Percentiles rank a stretch among this genome's conserved stretches.
Conservation (phyloP, 73 alveolate species). For the Chromera velia region DNA sequence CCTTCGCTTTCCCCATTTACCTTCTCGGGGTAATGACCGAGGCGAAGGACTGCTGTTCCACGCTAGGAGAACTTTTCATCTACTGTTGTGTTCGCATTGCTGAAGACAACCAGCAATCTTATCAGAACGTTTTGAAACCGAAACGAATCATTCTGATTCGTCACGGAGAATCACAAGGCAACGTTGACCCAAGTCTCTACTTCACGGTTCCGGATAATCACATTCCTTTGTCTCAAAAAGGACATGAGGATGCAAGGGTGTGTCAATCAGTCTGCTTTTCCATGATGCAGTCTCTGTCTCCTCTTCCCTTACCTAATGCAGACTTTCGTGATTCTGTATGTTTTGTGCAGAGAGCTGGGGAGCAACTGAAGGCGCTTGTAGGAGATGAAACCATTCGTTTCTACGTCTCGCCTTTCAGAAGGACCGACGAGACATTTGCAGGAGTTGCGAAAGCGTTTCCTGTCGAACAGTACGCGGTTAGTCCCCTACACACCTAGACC, state of each 20-base stretch:
- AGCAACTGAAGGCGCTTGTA: neutral
- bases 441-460: neutral
- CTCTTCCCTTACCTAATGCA: neutral
- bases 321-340: neutral
- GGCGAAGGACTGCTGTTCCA: too few species aligned
- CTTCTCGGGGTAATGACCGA: too few species aligned
- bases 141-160: neutral
- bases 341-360: neutral
- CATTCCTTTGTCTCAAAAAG: neutral
- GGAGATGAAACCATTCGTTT: neutral
- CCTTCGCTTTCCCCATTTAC: too few species aligned
- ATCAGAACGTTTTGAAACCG: too few species aligned
- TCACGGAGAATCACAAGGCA: neutral
- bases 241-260: neutral
- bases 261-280: too few species aligned
- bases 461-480: neutral
- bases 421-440: neutral
- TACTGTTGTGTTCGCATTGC: too few species aligned
- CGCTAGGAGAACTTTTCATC: too few species aligned
- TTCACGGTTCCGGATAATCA: neutral
- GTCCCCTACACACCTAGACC: too few species aligned
- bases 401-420: neutral
- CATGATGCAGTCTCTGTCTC: too few species aligned
- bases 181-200: neutral
- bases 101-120: too few species aligned